A percentile compares a stretch with the other conserved stretches of the same genome.
These are phyloP conservation scores for Gracilaria domingensis DNA, from an alignment of 23 red algal species.

Conservation along the genomic window DNA sequence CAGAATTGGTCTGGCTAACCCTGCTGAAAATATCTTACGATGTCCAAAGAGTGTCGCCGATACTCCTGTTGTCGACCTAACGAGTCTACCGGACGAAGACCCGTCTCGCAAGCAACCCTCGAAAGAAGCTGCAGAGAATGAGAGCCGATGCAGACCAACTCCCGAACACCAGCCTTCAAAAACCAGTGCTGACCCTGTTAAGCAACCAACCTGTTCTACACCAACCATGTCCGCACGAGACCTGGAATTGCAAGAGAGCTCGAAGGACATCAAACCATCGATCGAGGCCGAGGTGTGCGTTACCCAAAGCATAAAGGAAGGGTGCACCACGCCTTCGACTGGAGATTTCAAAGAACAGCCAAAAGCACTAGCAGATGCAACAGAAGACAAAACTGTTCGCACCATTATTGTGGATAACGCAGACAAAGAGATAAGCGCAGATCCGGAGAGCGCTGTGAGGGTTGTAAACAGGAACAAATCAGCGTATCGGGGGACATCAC, in stretches of 20 bases:
- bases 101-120: background rate
- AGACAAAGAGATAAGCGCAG: conserved; percentile 5
- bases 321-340: background rate
- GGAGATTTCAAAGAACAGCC: background rate
- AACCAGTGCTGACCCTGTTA: background rate
- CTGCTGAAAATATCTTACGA: background rate
- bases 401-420: background rate
- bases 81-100: background rate
- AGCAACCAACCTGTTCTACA: background rate
- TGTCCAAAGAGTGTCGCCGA: background rate
- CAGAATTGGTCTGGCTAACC: conserved; percentile 1
- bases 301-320: background rate
- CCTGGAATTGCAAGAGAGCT: background rate
- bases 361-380: background rate
- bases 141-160: background rate
- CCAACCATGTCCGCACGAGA: background rate
- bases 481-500: background rate
- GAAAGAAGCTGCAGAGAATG: background rate
- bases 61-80: background rate
- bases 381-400: background rate
- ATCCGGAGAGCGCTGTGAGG: background rate
- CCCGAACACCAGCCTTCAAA: background rate
- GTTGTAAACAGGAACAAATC: background rate
- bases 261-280: background rate
- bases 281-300: background rate